Evolutionary conservation across 805 yeast species (phyloP).

Genomic region (Vanderwaltozyma verrucispora): DNA sequence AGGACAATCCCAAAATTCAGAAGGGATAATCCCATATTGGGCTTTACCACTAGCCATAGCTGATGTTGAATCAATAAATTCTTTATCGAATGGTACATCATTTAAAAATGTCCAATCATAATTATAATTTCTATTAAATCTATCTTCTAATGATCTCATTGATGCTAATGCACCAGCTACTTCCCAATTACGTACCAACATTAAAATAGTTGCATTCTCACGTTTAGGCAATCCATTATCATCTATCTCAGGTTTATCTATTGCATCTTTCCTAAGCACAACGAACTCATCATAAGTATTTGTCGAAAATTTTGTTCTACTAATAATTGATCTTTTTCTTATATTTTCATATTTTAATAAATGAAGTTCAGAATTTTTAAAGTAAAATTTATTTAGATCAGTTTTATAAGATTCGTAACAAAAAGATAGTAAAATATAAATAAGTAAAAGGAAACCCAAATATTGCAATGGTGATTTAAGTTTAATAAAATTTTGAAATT

Average conservation of each 20-base stretch:
- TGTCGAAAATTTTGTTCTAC: constrained; percentile 18
- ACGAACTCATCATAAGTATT: constrained; percentile 18
- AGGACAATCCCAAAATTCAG: constrained; percentile 73
- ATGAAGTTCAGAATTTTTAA: constrained; percentile 8
- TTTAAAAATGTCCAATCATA: constrained; percentile 76
- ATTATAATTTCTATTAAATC: constrained; percentile 54
- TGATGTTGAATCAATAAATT: constrained; percentile 50
- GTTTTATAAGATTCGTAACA: no score
- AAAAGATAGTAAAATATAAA: no score
- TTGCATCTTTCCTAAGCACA: not conserved
- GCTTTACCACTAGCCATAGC: constrained; percentile 56
- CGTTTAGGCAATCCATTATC: constrained; percentile 1
- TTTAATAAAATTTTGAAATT: no score
- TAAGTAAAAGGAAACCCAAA: no score
- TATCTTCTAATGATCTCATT: constrained; percentile 69
- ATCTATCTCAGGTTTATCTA: not conserved
- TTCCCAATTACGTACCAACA: constrained; percentile 81
- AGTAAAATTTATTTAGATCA: no score
- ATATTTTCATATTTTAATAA: constrained; percentile 9
- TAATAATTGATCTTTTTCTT: constrained; percentile 6
- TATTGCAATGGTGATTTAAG: no score
- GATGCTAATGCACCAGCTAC: constrained; percentile 60
- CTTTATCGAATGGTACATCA: constrained; percentile 57
- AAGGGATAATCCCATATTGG: constrained; percentile 55
- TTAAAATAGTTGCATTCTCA: constrained; percentile 69